Evolutionary conservation across 352 stramenopile genomes (phyloP).

Genomic region (Globisporangium splendens): DNA sequence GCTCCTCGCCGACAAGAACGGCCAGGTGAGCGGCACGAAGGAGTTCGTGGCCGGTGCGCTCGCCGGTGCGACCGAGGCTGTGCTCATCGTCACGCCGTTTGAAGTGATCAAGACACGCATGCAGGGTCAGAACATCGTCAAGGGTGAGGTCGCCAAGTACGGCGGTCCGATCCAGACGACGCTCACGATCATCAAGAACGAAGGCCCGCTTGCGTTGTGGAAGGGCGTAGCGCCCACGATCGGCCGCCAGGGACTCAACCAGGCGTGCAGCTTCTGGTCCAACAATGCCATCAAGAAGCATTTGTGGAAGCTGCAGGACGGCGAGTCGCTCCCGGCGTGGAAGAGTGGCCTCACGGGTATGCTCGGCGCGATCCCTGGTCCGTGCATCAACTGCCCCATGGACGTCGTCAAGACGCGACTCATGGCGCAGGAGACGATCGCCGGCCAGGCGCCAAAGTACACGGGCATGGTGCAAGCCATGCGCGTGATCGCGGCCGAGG

Average conservation of each 20-base stretch:
- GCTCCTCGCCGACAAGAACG: constrained; percentile 72
- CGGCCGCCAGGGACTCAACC: constrained; percentile 96
- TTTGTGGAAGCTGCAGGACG: constrained; percentile 83
- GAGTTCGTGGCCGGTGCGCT: constrained; percentile 89
- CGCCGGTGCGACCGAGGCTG: constrained; percentile 93
- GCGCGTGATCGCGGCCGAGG: constrained; percentile 91
- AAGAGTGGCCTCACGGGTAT: constrained; percentile 94
- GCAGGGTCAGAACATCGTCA: constrained; percentile 90
- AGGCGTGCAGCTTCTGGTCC: constrained; percentile 97
- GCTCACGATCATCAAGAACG: constrained; percentile 89
- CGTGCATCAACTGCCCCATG: constrained; percentile 88
- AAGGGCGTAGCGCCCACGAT: constrained; percentile 96
- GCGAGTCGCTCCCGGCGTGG: constrained; percentile 88
- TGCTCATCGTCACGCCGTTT: constrained; percentile 96
- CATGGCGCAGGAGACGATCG: constrained; percentile 88
- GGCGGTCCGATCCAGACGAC: constrained; percentile 90
- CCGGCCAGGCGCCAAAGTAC: constrained; percentile 92
- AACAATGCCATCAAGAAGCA: constrained; percentile 94
- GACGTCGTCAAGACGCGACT: constrained; percentile 97
- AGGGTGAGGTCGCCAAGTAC: constrained; percentile 84
- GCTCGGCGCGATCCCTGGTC: constrained; percentile 80
- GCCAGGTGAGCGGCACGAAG: constrained; percentile 74
- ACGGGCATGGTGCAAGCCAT: constrained; percentile 90
- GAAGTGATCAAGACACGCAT: constrained; percentile 99
- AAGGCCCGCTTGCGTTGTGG: constrained; percentile 93